Conservation (phyloP, 306 rosid genomes). For the Leucaena leucocephala region DNA sequence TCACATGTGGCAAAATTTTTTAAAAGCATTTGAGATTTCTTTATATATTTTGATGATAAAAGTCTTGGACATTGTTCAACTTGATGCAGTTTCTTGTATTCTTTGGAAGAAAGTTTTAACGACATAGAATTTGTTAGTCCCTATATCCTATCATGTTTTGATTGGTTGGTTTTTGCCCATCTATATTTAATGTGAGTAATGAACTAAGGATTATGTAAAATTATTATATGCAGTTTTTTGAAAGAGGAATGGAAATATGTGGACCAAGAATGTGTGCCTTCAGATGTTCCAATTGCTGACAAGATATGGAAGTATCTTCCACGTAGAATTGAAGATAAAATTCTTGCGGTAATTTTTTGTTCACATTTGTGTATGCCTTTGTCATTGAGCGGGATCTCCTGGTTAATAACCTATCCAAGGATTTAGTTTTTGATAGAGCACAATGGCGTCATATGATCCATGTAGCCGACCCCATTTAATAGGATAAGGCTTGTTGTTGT, state of each 20-base stretch:
- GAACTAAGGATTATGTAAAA: slow-evolving; percentile 36
- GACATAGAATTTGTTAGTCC: slow-evolving; percentile 15
- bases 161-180: slow-evolving; percentile 6
- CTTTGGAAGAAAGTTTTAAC: not conserved
- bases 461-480: too few species aligned
- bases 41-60: not conserved
- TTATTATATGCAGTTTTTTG: slow-evolving; percentile 65
- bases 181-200: slow-evolving; percentile 25
- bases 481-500: too few species aligned
- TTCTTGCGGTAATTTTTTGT: slow-evolving; percentile 49
- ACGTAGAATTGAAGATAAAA: slow-evolving; percentile 62
- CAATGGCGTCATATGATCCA: too few species aligned
- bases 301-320: slow-evolving; percentile 75
- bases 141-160: slow-evolving; percentile 9
- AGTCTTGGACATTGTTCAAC: slow-evolving; percentile 12
- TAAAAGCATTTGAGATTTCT: slow-evolving; percentile 18
- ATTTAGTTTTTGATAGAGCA: too few species aligned
- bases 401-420: too few species aligned
- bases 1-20: slow-evolving; percentile 14
- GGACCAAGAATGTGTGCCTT: slow-evolving; percentile 43
- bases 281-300: slow-evolving; percentile 68
- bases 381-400: too few species aligned
- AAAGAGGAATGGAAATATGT: slow-evolving; percentile 73
- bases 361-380: not conserved
- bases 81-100: slow-evolving; percentile 27